Evolutionary conservation across 1,139 yeast species (phyloP), one percentile per base, ranked within the genome.

Genomic region (Yamadazyma oceani): DNA sequence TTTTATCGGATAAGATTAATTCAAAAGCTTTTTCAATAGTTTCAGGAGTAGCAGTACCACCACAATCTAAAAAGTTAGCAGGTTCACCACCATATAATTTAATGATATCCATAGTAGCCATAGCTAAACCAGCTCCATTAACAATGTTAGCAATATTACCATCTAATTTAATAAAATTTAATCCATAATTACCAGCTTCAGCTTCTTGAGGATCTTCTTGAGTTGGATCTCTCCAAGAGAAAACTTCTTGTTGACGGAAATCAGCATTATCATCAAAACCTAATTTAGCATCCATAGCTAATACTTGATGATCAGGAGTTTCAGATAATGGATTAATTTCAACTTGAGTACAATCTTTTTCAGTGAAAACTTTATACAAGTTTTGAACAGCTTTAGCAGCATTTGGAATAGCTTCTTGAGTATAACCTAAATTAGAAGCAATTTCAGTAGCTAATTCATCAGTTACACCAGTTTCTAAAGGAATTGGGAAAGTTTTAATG

Each of bases 101-200:
- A 75, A 92, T 88, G 65, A 94, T 95, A 69, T 92, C 99, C 97
- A 92, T 90, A 52, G 99, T 92, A 57, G 99, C 98, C 99, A 92
- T 92, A 58, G 99, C 99, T 61, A 92, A 81, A 69, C 99, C 99
- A 42, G 99, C 99, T 75, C 99, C 99, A 68, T 92, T 92, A 63
- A 92, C 99, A 50, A 92, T 78, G 76, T 96, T 92, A 58, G 98
- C 99, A 60, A 92, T 90, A 77, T 88, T 87, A 68, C 98, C 99
- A 62, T 92, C 95, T 62, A 92, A 83, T 75, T 94, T 92, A 75
- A 92, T 94, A 66, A 92, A 94, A 76, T 92, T 92, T 62, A 92
- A 80, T 55, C 90, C 95, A 61, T 82, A 85, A 65, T 86, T 72
- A 56, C 94, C 76, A 49, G 98, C 98, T 65, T 81, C 85, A 53